A percentile compares a stretch with the other conserved stretches of the same genome.
These are phyloP conservation scores for Apophysomyces sp. DNA, from an alignment of 371 early-diverging fungal species.

Conservation along the genomic window DNA sequence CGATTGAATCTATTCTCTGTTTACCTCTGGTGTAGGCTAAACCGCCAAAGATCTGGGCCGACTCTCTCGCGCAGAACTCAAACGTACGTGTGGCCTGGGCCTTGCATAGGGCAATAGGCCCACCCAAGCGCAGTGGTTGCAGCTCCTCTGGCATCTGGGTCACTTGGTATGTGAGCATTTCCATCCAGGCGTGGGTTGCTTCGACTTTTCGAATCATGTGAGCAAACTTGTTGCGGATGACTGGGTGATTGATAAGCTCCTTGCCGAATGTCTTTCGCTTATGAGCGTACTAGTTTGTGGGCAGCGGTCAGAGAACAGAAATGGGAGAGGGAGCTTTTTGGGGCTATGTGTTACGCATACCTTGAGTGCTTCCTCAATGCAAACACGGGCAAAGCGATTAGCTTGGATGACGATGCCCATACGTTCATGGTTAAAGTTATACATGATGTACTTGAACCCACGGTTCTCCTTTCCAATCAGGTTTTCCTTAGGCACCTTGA, in stretches of 20 bases:
- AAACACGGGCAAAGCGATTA: constrained; percentile 80
- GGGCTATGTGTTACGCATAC: neutral
- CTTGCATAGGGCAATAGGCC: constrained; percentile 69
- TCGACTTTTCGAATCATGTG: constrained; percentile 76
- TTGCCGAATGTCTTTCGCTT: constrained; percentile 86
- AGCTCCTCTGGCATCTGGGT: constrained; percentile 50
- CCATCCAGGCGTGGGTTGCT: constrained; percentile 73
- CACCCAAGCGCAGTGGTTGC: constrained; percentile 63
- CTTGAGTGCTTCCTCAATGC: constrained; percentile 79
- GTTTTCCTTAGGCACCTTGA: constrained; percentile 78
- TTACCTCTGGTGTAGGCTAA: constrained; percentile 59
- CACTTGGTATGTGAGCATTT: constrained; percentile 49
- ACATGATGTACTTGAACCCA: constrained; percentile 79
- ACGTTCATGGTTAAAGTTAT: constrained; percentile 74
- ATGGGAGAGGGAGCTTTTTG: neutral
- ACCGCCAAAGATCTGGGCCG: constrained; percentile 75
- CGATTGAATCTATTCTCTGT: neutral
- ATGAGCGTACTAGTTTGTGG: constrained; percentile 58
- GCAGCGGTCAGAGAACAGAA: no score
- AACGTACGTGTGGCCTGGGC: constrained; percentile 68
- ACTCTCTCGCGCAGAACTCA: constrained; percentile 72
- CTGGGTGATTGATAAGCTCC: constrained; percentile 68
- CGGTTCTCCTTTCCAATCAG: constrained; percentile 83
- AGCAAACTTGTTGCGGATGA: constrained; percentile 66
- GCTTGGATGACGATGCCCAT: constrained; percentile 82